Evolutionary conservation across 2,329 filamentous ascomycete species (phyloP), one percentile per base, ranked within the genome.

Genomic region (Penicillium oxalicum): DNA sequence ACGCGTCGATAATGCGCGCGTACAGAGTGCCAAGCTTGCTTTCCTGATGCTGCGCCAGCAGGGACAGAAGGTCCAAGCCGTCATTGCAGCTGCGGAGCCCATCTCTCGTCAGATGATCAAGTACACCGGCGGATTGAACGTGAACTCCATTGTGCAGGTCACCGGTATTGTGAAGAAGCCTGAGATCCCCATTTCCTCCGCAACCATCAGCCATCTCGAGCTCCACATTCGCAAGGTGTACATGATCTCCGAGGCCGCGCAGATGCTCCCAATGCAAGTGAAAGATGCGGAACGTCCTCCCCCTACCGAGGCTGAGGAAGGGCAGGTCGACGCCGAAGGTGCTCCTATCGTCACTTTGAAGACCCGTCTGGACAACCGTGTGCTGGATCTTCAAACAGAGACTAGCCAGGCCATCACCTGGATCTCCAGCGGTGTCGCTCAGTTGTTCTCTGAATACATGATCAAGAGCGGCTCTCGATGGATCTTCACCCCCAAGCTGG

Each of bases 31-130:
- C 58, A 95, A 95, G 77, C 86, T 96, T 75, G 86, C 83, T 37
- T 96, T 96, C 73, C 73, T 96, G 61, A 89, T 93, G 74, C 78
- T 97, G 60, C 81, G 88, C 55, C 80, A 89, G 69, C 83, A 87
- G 68, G 79, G 83, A 62, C 84, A 86, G 76, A 86, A 84, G 26
- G 84, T 96, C 35, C 91, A 96, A 74, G 89, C 86, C 44, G 85
- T 96, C 42, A 81, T 80, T 62, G 71, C 76, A 65, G 81, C 89
- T 61, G 82, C 77, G 33, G 72, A 66, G 53, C 79, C 73, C 43
- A 80, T 90, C 34, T 87, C 82, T 53, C 85, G 84, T 67, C 89
- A 88, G 71, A 97, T 97, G 91, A 88, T 96, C 66, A 97, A 97
- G 74, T 97, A 87, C 82, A 83, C 86, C 43, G 82, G 81, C 41